phyloP scores from a whole-genome alignment of 163 green algal genomes.

The Chloromonas sp. region DNA sequence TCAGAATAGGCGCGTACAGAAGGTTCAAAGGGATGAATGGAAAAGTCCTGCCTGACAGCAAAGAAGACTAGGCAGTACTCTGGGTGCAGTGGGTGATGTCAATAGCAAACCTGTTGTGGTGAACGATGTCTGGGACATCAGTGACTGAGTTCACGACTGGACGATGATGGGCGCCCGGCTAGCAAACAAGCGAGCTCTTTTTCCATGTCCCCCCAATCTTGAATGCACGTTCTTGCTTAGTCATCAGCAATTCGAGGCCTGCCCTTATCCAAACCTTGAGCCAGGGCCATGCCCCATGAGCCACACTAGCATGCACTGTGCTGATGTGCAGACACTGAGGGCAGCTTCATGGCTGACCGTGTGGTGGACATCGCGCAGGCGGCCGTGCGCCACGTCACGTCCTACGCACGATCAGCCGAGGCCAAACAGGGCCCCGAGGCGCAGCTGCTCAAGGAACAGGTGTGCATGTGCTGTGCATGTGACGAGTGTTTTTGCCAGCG shows the following conservation, averaged over 20 bases:
- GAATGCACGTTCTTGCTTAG: not conserved
- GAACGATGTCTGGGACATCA: not conserved
- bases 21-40: not conserved
- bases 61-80: not conserved
- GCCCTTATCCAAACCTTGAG: not conserved
- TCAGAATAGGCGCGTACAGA: not conserved
- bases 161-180: not conserved
- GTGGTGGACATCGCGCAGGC: conserved; percentile 67
- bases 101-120: not conserved
- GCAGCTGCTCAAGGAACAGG: not conserved
- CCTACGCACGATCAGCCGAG: not conserved
- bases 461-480: not conserved
- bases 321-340: conserved; percentile 71
- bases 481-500: not conserved
- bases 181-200: not conserved
- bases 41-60: not conserved
- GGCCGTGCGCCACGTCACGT: conserved; percentile 23
- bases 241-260: not conserved
- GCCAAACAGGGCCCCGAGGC: not conserved
- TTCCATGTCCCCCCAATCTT: not conserved
- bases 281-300: not conserved
- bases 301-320: not conserved
- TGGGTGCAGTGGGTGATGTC: not conserved
- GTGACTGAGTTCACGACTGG: not conserved
- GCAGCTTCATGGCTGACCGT: conserved; percentile 81